Evolutionary conservation across 2,329 filamentous ascomycete species (phyloP).

Genomic region (Pestalotiopsis sp.): DNA sequence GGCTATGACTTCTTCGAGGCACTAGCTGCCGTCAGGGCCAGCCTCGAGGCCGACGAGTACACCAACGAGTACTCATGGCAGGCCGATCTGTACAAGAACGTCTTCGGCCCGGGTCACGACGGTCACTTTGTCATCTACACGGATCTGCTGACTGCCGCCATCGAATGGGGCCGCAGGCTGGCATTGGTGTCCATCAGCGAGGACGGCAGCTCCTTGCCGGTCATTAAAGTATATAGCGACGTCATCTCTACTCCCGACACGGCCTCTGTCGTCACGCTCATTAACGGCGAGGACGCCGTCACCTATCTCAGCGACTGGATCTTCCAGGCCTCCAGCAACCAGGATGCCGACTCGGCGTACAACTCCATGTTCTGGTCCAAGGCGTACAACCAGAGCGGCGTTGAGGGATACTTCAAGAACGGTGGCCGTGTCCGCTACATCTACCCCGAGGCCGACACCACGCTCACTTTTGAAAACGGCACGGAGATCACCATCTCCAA

Average conservation of each 20-base stretch:
- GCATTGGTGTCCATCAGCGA: slow-evolving; percentile 34
- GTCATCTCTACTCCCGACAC: slow-evolving; percentile 32
- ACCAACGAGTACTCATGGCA: slow-evolving; percentile 44
- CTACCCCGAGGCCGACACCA: slow-evolving; percentile 41
- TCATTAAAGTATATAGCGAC: slow-evolving; percentile 34
- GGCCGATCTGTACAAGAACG: slow-evolving; percentile 37
- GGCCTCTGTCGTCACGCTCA: slow-evolving; percentile 29
- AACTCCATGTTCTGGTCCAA: slow-evolving; percentile 43
- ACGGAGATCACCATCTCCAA: slow-evolving; percentile 35
- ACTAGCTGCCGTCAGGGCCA: slow-evolving; percentile 33
- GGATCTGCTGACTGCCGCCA: slow-evolving; percentile 38
- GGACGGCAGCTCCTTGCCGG: slow-evolving; percentile 29
- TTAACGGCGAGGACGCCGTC: slow-evolving; percentile 33
- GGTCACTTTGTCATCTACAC: slow-evolving; percentile 44
- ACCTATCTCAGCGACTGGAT: slow-evolving; percentile 30
- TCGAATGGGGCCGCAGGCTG: slow-evolving; percentile 36
- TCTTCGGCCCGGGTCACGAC: slow-evolving; percentile 42
- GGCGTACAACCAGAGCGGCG: slow-evolving; percentile 31
- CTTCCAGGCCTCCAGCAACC: slow-evolving; percentile 34
- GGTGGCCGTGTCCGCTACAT: slow-evolving; percentile 36
- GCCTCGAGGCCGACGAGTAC: slow-evolving; percentile 37
- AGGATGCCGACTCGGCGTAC: slow-evolving; percentile 43
- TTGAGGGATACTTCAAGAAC: slow-evolving; percentile 38
- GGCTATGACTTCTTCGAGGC: slow-evolving; percentile 39
- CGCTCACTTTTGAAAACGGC: slow-evolving; percentile 41